Conservation (phyloP, 1,139 yeast species). For the Starmera stellimalicola region DNA sequence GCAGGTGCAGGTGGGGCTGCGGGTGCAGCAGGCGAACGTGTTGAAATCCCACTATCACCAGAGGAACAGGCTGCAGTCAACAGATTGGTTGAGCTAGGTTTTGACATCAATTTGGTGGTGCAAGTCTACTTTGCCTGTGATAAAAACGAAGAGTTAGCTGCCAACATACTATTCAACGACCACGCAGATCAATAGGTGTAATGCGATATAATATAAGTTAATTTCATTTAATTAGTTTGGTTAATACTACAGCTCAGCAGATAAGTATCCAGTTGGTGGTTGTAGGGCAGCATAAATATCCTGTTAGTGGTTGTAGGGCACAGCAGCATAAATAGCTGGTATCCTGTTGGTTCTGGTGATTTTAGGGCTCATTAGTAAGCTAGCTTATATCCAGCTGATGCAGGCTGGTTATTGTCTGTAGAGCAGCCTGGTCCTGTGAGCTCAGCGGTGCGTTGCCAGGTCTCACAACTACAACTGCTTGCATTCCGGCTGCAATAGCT, state of each 20-base stretch:
- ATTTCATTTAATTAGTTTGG: no score
- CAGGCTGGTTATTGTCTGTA: slow-evolving; percentile 6
- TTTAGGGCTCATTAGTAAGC: background rate
- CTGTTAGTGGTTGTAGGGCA: no score
- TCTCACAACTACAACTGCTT: slow-evolving; percentile 50
- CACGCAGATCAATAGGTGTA: slow-evolving; percentile 11
- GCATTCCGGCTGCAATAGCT: slow-evolving; percentile 58
- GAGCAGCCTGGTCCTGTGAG: slow-evolving; percentile 7
- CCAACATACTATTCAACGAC: slow-evolving; percentile 62
- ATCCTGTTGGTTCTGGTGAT: no score
- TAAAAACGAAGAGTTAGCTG: slow-evolving; percentile 94
- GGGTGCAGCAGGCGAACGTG: slow-evolving; percentile 23
- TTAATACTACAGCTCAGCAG: no score
- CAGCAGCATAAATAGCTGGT: no score
- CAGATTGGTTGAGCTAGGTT: slow-evolving; percentile 87
- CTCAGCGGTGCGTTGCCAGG: slow-evolving; percentile 65
- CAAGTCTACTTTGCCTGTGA: slow-evolving; percentile 98
- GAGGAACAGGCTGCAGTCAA: slow-evolving; percentile 85
- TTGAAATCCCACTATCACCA: slow-evolving; percentile 46
- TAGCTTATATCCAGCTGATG: slow-evolving; percentile 5
- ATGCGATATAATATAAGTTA: background rate
- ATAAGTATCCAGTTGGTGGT: no score
- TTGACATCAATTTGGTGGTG: slow-evolving; percentile 76
- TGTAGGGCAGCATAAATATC: no score
- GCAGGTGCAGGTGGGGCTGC: slow-evolving; percentile 21